Base-by-base conservation (phyloP, 202 grass and related monocot species). In the Bolboschoenoplectus hybrid region DNA sequence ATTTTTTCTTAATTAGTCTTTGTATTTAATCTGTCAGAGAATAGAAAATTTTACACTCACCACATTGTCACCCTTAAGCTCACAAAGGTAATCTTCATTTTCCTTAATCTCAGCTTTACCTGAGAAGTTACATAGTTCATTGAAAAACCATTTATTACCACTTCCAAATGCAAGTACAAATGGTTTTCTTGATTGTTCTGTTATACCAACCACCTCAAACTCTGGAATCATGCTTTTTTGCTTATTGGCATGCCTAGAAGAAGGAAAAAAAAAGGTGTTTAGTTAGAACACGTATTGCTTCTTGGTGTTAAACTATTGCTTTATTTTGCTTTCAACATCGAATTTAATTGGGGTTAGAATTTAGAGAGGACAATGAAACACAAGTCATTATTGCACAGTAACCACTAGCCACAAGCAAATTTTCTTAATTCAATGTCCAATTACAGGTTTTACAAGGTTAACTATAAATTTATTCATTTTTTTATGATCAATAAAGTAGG, bases 91-190 rank as follows among this genome's bases (percentile, higher is more conserved):
- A 91, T 92, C 80, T 75, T 84, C 66, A 81, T 35, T 85, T 14
- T 82, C 41, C 83, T 80, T 86, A 13, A 86, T 81, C 7, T 91
- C 89, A 84, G 63, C 51, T 9, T 13, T 56, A 32, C 92, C 81
- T 43, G 87, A 93, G 82, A 95, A 52, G 39, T 74, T 88, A 20
- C 81, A 93, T 63, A 12, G 63, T 65, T 46, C 65, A 74, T 63
- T 92, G 74, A 97, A 73, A 61, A 51, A 80, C 95, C 93, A 97
- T 60, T 93, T 91, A 45, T 86, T 91, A 41, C 95, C 90, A 12
- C 51, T 73, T 34, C 92, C 89, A 67, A 91, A 88, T 85, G 93
- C 91, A 67, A 97, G 81, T 36, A 82, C 69, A 67, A 85, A 50
- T 61, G 87, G 47, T 67, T 81, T 84, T 57, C 81, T 80, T 58